These are phyloP conservation scores for Acer saccharum DNA, from an alignment of 345 rosid genomes.

Conservation along the genomic window DNA sequence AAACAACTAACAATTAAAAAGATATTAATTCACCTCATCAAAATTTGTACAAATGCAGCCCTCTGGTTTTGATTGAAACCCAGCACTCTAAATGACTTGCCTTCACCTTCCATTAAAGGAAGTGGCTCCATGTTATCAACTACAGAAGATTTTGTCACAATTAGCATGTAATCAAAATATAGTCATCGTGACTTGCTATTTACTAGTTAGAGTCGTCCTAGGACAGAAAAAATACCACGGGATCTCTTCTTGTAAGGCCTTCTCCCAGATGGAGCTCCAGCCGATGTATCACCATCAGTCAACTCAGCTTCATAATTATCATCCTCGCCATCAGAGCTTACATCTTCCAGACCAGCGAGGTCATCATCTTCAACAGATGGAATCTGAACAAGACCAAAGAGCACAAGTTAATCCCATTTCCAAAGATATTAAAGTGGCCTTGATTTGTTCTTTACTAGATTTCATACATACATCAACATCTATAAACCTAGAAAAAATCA, in stretches of 20 bases:
- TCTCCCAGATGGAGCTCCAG: slow-evolving; percentile 74
- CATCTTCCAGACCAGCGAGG: slow-evolving; percentile 98
- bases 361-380: slow-evolving; percentile 97
- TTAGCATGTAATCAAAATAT: slow-evolving; percentile 13
- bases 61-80: slow-evolving; percentile 96
- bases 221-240: slow-evolving; percentile 54
- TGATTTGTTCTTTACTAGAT: background rate
- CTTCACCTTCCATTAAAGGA: slow-evolving; percentile 99
- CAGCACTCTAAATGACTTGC: slow-evolving; percentile 86
- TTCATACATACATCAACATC: background rate
- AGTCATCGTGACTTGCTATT: background rate
- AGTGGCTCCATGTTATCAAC: slow-evolving; percentile 70
- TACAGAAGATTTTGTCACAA: slow-evolving; percentile 30
- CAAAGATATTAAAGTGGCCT: background rate
- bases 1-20: slow-evolving; percentile 10
- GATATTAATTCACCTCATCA: slow-evolving; percentile 69
- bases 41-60: slow-evolving; percentile 86
- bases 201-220: background rate
- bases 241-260: slow-evolving; percentile 74
- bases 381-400: slow-evolving; percentile 59
- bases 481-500: background rate
- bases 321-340: slow-evolving; percentile 94
- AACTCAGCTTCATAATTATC: slow-evolving; percentile 95
- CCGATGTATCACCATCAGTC: slow-evolving; percentile 77
- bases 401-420: background rate